Percentiles rank a stretch among this genome's conserved stretches.
phyloP scores from a whole-genome alignment of 2,329 filamentous ascomycete species.

The Penicillium crustosum region DNA sequence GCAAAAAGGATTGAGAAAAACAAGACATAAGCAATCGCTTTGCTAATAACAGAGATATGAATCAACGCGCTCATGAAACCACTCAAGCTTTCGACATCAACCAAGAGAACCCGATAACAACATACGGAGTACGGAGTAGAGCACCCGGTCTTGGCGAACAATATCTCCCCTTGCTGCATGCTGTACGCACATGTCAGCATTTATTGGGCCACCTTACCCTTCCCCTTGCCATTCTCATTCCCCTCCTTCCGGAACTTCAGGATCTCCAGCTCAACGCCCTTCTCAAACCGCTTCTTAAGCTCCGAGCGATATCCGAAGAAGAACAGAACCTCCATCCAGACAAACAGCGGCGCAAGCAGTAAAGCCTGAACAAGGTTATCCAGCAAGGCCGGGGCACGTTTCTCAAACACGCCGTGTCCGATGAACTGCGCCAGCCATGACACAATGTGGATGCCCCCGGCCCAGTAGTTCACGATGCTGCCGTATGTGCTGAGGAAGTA shows the following conservation, averaged over 20 bases:
- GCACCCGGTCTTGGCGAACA: constrained; percentile 3
- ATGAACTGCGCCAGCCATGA: constrained; percentile 89
- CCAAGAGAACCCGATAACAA: not conserved
- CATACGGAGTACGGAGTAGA: not conserved
- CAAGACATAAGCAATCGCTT: not conserved
- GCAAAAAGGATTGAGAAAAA: not conserved
- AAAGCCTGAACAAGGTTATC: constrained; percentile 91
- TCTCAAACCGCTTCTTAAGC: constrained; percentile 76
- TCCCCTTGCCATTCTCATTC: constrained; percentile 15
- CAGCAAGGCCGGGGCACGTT: constrained; percentile 80
- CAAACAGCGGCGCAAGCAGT: constrained; percentile 91
- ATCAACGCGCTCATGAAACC: not conserved
- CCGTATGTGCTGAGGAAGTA: constrained; percentile 67
- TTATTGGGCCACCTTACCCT: constrained; percentile 20
- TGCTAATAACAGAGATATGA: constrained; percentile 5
- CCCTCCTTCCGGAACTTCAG: constrained; percentile 66
- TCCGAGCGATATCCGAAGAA: constrained; percentile 85
- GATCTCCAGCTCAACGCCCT: constrained; percentile 72
- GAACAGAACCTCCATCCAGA: constrained; percentile 95
- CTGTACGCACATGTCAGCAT: not conserved
- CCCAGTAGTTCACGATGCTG: constrained; percentile 61
- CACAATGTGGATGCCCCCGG: constrained; percentile 67
- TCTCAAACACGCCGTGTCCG: constrained; percentile 86
- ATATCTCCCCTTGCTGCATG: constrained; percentile 5
- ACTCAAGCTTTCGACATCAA: not conserved